These are phyloP conservation scores for Boletus vermiculosoides DNA, from an alignment of 768 basidiomycete genomes.

Conservation along the genomic window DNA sequence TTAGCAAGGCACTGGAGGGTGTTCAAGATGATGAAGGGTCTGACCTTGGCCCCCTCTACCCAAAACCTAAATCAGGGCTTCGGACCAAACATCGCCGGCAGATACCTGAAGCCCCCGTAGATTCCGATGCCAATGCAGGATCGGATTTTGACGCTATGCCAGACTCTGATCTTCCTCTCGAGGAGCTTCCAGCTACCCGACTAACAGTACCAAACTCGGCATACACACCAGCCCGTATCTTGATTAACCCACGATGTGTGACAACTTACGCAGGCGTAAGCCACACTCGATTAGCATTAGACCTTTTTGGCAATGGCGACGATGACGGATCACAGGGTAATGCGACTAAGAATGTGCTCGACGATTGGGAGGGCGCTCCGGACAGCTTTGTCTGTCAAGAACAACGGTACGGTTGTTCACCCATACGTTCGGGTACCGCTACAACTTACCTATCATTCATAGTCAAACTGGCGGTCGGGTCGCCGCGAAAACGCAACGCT, in stretches of 20 bases:
- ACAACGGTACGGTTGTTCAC: slow-evolving; percentile 54
- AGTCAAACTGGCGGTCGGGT: slow-evolving; percentile 88
- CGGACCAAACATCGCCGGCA: slow-evolving; percentile 33
- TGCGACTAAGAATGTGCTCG: slow-evolving; percentile 70
- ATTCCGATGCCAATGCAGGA: slow-evolving; percentile 79
- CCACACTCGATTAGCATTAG: slow-evolving; percentile 92
- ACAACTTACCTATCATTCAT: slow-evolving; percentile 1
- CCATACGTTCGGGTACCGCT: background rate
- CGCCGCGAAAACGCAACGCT: slow-evolving; percentile 83
- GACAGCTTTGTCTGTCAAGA: slow-evolving; percentile 99
- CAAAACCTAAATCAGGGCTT: slow-evolving; percentile 20
- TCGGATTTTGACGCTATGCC: slow-evolving; percentile 90
- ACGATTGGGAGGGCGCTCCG: slow-evolving; percentile 96
- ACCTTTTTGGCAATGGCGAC: slow-evolving; percentile 81
- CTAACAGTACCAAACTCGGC: slow-evolving; percentile 82
- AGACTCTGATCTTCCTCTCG: slow-evolving; percentile 46
- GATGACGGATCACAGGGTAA: slow-evolving; percentile 54
- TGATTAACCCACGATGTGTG: slow-evolving; percentile 95
- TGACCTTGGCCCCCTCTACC: slow-evolving; percentile 13
- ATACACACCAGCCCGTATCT: slow-evolving; percentile 84
- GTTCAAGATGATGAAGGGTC: slow-evolving; percentile 51
- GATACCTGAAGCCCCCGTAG: slow-evolving; percentile 35
- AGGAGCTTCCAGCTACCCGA: slow-evolving; percentile 32
- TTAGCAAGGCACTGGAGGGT: slow-evolving; percentile 78
- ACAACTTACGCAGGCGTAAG: slow-evolving; percentile 98